Evolutionary conservation across 2,329 filamentous ascomycete genomes (phyloP), one percentile per base, ranked within the genome.

Genomic region (Colletotrichum endophyticum): DNA sequence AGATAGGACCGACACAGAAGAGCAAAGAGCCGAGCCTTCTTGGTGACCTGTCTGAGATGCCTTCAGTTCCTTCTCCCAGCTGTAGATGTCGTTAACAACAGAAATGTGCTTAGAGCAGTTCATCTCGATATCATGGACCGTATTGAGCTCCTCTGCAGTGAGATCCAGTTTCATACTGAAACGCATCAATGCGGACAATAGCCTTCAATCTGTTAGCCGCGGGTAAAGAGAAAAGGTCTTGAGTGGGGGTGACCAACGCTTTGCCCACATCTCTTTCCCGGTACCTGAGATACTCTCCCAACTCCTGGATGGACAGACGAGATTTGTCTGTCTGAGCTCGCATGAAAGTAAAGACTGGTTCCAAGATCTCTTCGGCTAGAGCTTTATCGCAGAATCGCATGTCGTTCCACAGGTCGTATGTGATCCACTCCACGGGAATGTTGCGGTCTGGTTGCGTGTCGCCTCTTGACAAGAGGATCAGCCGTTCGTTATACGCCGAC

Each of bases 81-180:
- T 84, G 70, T 79, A 84, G 73, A 87, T 86, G 74, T 88, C 86
- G 78, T 87, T 87, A 32, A 87, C 78, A 8, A 87, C 78, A 4
- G 84, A 84, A 59, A 87, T 79, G 61, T 87, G 86, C 75, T 84
- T 83, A 6, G 81, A 78, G 73, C 80, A 84, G 73, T 84, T 86
- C 34, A 73, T 57, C 16, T 88, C 85, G 8, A 86, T 67, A 1
- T 77, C 53, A 1, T 73, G 56, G 3, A 83, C 74, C 0, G 68
- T 32, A 1, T 69, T 61, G 0, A 85, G 76, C n/a, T 87, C 84
- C 2, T 77, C 72, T 0, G 76, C n/a, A 1, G 73, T 77, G 3
- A 86, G 66, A 8, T 78, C 73, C 1, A 87, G 78, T 8, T 70
- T 78, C 81, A 84, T 86, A 13, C 78, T 79, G 79, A 84, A 88